phyloP scores from a whole-genome alignment of 1,139 yeast species.

The Debaryomycetaceae sp. region DNA sequence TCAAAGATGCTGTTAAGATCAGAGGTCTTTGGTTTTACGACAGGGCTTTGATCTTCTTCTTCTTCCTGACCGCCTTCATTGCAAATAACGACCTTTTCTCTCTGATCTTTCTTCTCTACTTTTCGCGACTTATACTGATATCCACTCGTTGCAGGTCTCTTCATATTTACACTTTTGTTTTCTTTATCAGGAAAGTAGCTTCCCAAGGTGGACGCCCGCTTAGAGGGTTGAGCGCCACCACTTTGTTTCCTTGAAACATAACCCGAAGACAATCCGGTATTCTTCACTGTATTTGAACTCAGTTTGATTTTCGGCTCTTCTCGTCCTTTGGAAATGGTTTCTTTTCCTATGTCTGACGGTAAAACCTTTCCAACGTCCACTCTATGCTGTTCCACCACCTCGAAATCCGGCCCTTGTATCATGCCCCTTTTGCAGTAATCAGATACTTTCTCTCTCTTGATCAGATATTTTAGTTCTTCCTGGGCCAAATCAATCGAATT shows the following conservation, averaged over 20 bases:
- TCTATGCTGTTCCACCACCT: constrained; percentile 4
- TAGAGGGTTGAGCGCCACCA: constrained; percentile 2
- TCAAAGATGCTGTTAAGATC: constrained; percentile 17
- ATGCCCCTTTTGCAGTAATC: constrained; percentile 28
- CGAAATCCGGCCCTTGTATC: constrained; percentile 32
- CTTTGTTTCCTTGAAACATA: constrained; percentile 28
- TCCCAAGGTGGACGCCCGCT: constrained; percentile 6
- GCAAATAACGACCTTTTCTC: constrained; percentile 37
- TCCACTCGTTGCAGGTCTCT: constrained; percentile 10
- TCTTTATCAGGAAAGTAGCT: constrained; percentile 7
- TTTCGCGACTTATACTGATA: constrained; percentile 43
- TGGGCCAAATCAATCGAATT: constrained; percentile 25
- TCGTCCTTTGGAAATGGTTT: neutral
- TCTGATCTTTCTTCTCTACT: constrained; percentile 25
- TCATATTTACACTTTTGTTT: constrained; percentile 2
- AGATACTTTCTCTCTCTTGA: constrained; percentile 15
- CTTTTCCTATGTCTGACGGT: neutral
- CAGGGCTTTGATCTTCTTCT: constrained; percentile 10
- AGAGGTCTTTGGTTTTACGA: constrained; percentile 8
- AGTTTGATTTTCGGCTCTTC: neutral
- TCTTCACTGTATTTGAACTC: constrained; percentile 10
- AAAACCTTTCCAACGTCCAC: constrained; percentile 1
- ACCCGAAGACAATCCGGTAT: constrained; percentile 20
- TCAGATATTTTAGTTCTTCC: constrained; percentile 23
- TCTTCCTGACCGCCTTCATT: constrained; percentile 15